Conservation (phyloP, 169 alveolate genomes). For the Plasmodium cynomolgi region DNA sequence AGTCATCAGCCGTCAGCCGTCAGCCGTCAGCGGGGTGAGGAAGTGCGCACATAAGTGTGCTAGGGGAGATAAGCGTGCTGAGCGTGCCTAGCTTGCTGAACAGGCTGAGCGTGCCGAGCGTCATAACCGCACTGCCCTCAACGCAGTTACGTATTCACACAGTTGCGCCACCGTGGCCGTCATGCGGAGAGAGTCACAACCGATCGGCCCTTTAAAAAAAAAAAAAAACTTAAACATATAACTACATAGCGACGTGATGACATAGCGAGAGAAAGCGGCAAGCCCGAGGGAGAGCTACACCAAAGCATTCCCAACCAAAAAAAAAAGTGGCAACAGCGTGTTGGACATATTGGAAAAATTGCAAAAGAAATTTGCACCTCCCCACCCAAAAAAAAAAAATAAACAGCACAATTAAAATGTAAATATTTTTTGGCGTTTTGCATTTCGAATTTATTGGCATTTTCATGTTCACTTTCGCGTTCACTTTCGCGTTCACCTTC, state of each 20-base stretch:
- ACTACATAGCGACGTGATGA: background rate
- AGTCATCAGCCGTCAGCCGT: background rate
- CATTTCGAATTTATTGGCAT: background rate
- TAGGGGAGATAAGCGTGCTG: too few species aligned
- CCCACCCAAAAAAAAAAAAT: too few species aligned
- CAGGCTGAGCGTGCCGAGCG: too few species aligned
- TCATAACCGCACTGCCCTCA: background rate
- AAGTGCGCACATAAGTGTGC: background rate
- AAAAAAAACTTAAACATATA: background rate
- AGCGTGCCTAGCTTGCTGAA: too few species aligned
- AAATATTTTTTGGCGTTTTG: too few species aligned
- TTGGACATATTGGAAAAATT: too few species aligned
- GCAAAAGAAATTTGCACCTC: too few species aligned
- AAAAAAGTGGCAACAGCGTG: too few species aligned
- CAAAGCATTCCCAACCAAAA: background rate
- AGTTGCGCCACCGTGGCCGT: background rate
- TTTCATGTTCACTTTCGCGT: too few species aligned
- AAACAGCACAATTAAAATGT: background rate
- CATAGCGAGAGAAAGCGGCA: background rate
- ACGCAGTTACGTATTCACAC: background rate
- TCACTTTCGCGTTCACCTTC: too few species aligned
- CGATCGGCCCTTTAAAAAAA: background rate
- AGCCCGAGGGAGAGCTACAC: background rate
- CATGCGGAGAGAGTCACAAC: background rate
- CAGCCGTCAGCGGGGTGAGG: background rate